phyloP scores from a whole-genome alignment of 75 land plant genomes.

The Pinus tabuliformis region DNA sequence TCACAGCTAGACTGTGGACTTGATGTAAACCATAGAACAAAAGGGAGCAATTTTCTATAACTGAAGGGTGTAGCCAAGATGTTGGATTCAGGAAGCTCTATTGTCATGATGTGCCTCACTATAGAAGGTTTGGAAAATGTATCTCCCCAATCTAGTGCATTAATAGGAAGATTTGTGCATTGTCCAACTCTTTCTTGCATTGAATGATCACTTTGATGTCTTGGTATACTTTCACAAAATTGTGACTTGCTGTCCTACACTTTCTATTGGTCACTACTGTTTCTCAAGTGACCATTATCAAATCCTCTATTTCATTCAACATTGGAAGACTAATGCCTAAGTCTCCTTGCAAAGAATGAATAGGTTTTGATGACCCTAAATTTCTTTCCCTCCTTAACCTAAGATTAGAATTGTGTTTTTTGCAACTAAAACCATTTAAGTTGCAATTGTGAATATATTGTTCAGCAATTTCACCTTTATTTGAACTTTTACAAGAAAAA shows the following conservation, averaged over 20 bases:
- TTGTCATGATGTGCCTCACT: background rate
- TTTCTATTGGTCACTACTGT: background rate
- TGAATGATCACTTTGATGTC: background rate
- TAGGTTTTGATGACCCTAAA: constrained; percentile 38
- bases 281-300: background rate
- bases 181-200: constrained; percentile 1
- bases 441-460: constrained; percentile 6
- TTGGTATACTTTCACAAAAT: background rate
- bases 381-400: constrained; percentile 35
- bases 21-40: too few relatives aligned
- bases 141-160: background rate
- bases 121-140: background rate
- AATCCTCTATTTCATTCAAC: background rate
- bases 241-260: background rate
- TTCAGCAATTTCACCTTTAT: background rate
- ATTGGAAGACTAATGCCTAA: background rate
- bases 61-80: too few relatives aligned
- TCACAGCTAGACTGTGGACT: too few relatives aligned
- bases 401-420: constrained; percentile 22
- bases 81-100: background rate
- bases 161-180: background rate
- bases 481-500: constrained; percentile 2
- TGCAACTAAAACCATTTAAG: constrained; percentile 23
- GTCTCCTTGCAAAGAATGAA: constrained; percentile 24
- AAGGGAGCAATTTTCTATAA: too few relatives aligned